Evolutionary conservation across 306 rosid species (phyloP).

Genomic region (Prunus dulcis): DNA sequence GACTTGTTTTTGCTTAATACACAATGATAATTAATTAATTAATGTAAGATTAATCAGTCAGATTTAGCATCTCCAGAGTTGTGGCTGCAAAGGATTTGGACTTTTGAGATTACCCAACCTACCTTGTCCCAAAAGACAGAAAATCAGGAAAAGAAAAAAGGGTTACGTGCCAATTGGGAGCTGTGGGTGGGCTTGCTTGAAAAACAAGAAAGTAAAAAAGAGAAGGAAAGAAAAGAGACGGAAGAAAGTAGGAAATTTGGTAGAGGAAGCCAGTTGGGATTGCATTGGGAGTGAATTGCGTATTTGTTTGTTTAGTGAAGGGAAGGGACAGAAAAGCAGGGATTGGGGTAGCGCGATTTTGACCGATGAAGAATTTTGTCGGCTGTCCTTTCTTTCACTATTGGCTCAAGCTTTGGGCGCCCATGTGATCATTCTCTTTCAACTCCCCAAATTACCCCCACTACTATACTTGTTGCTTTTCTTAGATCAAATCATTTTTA

Average conservation of each 20-base stretch:
- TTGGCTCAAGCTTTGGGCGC: conserved; percentile 19
- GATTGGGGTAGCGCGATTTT: conserved; percentile 16
- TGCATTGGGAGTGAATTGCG: neutral
- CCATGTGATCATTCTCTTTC: conserved; percentile 22
- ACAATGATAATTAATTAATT: neutral
- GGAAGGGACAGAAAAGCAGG: conserved; percentile 12
- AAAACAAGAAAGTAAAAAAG: neutral
- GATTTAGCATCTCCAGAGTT: neutral
- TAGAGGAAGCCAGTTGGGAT: neutral
- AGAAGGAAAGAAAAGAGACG: neutral
- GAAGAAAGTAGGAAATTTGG: neutral
- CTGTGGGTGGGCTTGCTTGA: neutral
- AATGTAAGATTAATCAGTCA: neutral
- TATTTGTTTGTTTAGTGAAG: neutral
- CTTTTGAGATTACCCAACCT: neutral
- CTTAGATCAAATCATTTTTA: neutral
- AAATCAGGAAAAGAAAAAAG: neutral
- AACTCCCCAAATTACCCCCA: neutral
- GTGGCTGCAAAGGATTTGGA: neutral
- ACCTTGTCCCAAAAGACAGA: neutral
- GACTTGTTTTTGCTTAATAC: neutral
- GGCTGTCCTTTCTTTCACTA: conserved; percentile 12
- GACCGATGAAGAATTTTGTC: conserved; percentile 24
- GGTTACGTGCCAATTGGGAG: neutral
- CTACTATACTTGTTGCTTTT: neutral